These are phyloP conservation scores for Solanum appendiculatum DNA, from an alignment of 257 asterid genomes.

Conservation along the genomic window DNA sequence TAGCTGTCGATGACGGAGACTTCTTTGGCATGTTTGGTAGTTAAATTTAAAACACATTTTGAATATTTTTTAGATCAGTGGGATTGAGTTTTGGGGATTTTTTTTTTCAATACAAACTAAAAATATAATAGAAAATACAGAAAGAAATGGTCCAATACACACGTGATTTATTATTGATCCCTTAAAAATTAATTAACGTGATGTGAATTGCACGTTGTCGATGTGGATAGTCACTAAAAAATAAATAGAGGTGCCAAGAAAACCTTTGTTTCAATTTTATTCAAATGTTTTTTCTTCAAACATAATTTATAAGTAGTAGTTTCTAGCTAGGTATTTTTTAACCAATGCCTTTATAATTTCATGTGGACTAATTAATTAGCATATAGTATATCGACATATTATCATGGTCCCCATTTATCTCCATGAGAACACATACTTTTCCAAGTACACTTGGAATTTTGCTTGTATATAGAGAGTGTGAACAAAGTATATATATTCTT, in stretches of 20 bases:
- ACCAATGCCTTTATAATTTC: neutral
- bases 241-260: neutral
- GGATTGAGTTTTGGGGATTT: neutral
- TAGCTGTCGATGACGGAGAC: neutral
- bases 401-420: neutral
- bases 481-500: neutral
- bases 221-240: neutral
- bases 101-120: neutral
- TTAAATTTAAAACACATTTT: neutral
- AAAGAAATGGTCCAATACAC: neutral
- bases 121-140: neutral
- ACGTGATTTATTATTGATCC: neutral
- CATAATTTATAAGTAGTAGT: neutral
- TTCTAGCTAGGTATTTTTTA: neutral
- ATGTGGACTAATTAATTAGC: neutral
- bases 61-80: neutral
- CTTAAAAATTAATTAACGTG: neutral
- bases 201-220: neutral
- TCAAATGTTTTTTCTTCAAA: neutral
- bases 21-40: neutral
- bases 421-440: neutral
- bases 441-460: neutral
- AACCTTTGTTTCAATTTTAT: neutral
- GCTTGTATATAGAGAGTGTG: neutral
- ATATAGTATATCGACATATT: neutral